phyloP scores from a whole-genome alignment of 495 filamentous ascomycete species.

The Aspergillus olivimuriae region DNA sequence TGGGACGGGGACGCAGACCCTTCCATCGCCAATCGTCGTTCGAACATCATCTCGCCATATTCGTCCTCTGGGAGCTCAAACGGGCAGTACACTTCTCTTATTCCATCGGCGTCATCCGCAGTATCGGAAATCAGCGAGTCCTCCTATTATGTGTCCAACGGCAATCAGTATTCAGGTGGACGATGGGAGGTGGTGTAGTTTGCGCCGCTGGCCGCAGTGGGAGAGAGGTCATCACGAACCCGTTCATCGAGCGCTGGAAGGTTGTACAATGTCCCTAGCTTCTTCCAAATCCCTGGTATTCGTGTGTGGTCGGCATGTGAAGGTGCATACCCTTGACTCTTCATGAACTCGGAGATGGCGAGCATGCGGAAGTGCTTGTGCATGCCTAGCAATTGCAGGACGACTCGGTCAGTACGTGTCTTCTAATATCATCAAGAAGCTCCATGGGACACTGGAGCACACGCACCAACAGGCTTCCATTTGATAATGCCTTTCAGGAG shows the following conservation, averaged over 20 bases:
- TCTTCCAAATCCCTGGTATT: slow-evolving; percentile 86
- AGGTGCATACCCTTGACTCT: slow-evolving; percentile 77
- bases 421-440: background rate
- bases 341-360: slow-evolving; percentile 76
- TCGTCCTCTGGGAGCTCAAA: slow-evolving; percentile 75
- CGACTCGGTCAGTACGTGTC: slow-evolving; percentile 3
- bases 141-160: slow-evolving; percentile 44
- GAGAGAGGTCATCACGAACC: slow-evolving; percentile 33
- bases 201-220: too few species aligned
- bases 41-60: slow-evolving; percentile 70
- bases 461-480: slow-evolving; percentile 89
- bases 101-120: slow-evolving; percentile 53
- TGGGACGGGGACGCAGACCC: slow-evolving; percentile 50
- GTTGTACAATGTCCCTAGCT: slow-evolving; percentile 78
- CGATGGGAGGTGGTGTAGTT: too few species aligned
- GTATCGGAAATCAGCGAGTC: slow-evolving; percentile 47
- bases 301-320: slow-evolving; percentile 65
- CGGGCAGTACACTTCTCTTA: slow-evolving; percentile 52
- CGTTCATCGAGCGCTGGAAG: slow-evolving; percentile 83
- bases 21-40: slow-evolving; percentile 55
- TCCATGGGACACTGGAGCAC: background rate
- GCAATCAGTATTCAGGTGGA: too few species aligned
- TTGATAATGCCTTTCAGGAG: slow-evolving; percentile 84
- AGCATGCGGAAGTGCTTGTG: slow-evolving; percentile 98
- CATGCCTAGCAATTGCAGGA: slow-evolving; percentile 59